These are phyloP conservation scores for Ustilago xerochloae DNA, from an alignment of 1,284 basidiomycete species.

Conservation along the genomic window DNA sequence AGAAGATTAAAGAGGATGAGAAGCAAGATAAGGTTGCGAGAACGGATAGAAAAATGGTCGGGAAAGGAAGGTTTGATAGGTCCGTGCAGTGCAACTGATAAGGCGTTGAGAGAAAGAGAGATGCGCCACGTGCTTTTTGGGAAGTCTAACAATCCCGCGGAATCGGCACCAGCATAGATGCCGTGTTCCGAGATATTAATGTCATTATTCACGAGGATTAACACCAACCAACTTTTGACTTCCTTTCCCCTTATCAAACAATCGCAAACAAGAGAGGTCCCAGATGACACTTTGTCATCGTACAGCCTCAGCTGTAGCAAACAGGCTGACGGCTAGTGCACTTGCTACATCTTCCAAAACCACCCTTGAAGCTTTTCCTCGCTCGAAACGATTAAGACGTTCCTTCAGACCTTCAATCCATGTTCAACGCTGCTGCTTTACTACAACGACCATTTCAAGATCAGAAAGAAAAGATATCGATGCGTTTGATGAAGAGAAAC, in stretches of 20 bases:
- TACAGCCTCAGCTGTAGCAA: background rate
- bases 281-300: no score
- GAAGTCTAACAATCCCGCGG: background rate
- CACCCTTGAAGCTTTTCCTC: constrained; percentile 16
- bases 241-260: no score
- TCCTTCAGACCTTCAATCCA: background rate
- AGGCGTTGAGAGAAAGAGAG: background rate
- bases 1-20: background rate
- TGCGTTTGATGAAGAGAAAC: no score
- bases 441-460: background rate
- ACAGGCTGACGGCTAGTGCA: constrained; percentile 7
- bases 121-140: background rate
- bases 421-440: background rate
- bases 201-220: no score
- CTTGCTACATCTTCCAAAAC: constrained; percentile 26
- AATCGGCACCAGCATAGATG: no score
- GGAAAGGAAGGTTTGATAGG: background rate
- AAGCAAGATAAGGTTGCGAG: background rate
- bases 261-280: no score
- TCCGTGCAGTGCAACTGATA: no score
- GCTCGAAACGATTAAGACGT: background rate
- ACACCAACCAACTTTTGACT: no score
- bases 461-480: background rate
- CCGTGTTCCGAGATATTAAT: no score
- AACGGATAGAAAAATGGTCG: background rate